Percentiles rank a stretch among this genome's conserved stretches.
These are phyloP conservation scores for Penicillium sumatraense DNA, from an alignment of 2,329 filamentous ascomycete species.

Conservation along the genomic window DNA sequence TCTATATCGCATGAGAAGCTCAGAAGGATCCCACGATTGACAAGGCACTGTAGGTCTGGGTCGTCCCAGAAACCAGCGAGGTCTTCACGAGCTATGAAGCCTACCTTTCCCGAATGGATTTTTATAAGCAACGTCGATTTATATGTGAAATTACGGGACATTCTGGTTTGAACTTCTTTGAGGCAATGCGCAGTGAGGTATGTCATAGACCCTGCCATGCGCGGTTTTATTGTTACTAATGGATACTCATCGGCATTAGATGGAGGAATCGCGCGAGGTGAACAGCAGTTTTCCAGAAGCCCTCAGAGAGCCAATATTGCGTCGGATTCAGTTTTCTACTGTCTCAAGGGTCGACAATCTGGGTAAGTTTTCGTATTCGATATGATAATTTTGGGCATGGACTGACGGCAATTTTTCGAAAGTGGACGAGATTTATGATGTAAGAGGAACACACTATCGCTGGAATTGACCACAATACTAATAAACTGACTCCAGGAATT, in stretches of 20 bases:
- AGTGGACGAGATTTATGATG: conserved; percentile 58
- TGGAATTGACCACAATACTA: background rate
- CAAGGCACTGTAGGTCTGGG: conserved; percentile 72
- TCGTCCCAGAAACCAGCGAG: conserved; percentile 87
- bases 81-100: conserved; percentile 87
- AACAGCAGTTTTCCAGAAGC: conserved; percentile 90
- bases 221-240: background rate
- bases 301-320: conserved; percentile 86
- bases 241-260: conserved; percentile 52
- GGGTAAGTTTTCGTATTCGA: conserved; percentile 38
- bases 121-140: conserved; percentile 90
- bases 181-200: conserved; percentile 90
- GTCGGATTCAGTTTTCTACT: conserved; percentile 88
- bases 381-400: background rate
- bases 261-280: conserved; percentile 81
- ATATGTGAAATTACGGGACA: conserved; percentile 96
- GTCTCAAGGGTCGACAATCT: conserved; percentile 86
- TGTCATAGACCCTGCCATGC: conserved; percentile 35
- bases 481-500: conserved; percentile 61
- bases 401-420: conserved; percentile 23
- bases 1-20: conserved; percentile 13
- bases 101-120: conserved; percentile 85
- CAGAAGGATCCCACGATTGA: conserved; percentile 16
- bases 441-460: conserved; percentile 30
- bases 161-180: conserved; percentile 87